Evolutionary conservation across 352 stramenopile species (phyloP), one percentile per base, ranked within the genome.

Genomic region (Phytophthora rubi): DNA sequence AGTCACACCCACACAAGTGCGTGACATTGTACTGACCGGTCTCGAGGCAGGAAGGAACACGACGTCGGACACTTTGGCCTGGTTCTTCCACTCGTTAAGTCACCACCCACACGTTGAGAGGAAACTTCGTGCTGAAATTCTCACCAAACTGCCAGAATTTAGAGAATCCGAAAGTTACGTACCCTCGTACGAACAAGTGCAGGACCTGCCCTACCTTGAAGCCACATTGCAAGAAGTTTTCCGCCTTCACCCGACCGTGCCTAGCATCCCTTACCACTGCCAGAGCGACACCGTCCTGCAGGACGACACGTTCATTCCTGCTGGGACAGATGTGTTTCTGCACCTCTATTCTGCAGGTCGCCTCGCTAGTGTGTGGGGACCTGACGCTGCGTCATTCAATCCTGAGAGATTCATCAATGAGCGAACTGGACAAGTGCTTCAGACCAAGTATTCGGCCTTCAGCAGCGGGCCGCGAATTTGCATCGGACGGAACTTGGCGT

Each of bases 31-130:
- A 16, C 59, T 91, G 5, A 86, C 69, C 13, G 75, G 87, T 15
- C 58, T 92, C 16, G 70, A 91, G 42, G 84, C 81, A 32, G 83
- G 84, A 10, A 62, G 83, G 15, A 83, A 92, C 61, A 91, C 81
- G 0, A 88, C 80, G 6, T 77, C 83, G 2, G 71, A 79, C 48
- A 68, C 79, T 3, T 35, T 92, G 10, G 68, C 32, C 18, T 92
- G 83, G 84, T 57, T 85, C 21, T 75, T 90, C 49, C 86, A 85
- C 61, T 53, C 76, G 33, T 62, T 92, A 3, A 69, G 52, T 21
- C 68, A 75, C 3, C 70, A 88, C 30, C 80, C 81, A 7, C 26
- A 70, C 4, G 79, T 86, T 6, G 63, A 77, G 32, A 28, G 35
- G 4, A 70, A 75, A 7, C 56, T 86, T 21, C 63, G 67, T 1